These are phyloP conservation scores for Fusarium veterinarium DNA, from an alignment of 2,329 filamentous ascomycete genomes.

Conservation along the genomic window DNA sequence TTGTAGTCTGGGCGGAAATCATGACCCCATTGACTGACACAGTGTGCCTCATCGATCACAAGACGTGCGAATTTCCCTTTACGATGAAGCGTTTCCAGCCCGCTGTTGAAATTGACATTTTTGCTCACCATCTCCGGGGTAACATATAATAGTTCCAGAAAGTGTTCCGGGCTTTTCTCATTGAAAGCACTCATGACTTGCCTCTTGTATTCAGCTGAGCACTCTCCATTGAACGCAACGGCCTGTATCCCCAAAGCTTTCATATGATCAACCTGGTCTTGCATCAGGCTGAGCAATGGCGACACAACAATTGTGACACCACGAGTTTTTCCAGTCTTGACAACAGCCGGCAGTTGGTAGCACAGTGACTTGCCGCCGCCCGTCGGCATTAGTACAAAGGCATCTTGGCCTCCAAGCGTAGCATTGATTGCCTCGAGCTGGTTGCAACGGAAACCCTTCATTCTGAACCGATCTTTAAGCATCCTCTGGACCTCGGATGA, in stretches of 20 bases:
- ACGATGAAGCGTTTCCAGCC: conserved; percentile 74
- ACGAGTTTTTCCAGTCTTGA: conserved; percentile 81
- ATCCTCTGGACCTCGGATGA: conserved; percentile 84
- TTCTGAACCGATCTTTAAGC: conserved; percentile 85
- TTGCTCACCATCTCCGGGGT: conserved; percentile 97
- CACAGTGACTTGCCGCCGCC: conserved; percentile 97
- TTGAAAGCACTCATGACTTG: conserved; percentile 74
- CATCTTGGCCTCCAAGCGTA: conserved; percentile 86
- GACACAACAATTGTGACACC: conserved; percentile 97
- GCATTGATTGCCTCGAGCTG: conserved; percentile 97
- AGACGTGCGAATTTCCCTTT: conserved; percentile 83
- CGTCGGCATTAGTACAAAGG: conserved; percentile 97
- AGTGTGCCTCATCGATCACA: conserved; percentile 99
- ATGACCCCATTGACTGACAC: conserved; percentile 98
- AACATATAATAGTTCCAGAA: conserved; percentile 89
- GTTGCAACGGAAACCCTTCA: conserved; percentile 88
- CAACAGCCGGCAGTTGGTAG: conserved; percentile 91
- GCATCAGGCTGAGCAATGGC: conserved; percentile 93
- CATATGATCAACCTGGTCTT: conserved; percentile 92
- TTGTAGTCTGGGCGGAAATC: conserved; percentile 98
- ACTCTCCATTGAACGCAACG: conserved; percentile 83
- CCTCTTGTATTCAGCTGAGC: conserved; percentile 69
- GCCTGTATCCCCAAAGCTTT: conserved; percentile 80
- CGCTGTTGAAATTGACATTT: conserved; percentile 74
- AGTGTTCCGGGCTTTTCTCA: conserved; percentile 74